These are phyloP conservation scores for Phanerodontia chrysosporium DNA, from an alignment of 768 basidiomycete genomes.

Conservation along the genomic window DNA sequence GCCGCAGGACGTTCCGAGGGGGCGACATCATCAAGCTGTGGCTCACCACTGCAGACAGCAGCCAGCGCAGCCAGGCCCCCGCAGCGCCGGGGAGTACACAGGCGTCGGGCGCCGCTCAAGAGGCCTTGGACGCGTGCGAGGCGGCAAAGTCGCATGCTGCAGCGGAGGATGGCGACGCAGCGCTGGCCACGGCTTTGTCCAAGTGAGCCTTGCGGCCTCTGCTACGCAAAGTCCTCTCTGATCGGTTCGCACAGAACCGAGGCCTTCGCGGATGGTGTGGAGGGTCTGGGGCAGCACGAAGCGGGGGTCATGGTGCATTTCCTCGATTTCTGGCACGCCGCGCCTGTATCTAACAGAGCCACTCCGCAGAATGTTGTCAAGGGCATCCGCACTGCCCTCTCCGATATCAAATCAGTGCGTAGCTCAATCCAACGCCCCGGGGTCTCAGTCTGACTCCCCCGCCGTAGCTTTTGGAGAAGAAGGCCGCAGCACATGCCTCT, in stretches of 20 bases:
- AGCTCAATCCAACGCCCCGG: background rate
- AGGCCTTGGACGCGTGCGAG: constrained; percentile 1
- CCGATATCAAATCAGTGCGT: constrained; percentile 6
- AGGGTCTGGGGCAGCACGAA: background rate
- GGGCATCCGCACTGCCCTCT: background rate
- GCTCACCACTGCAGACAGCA: background rate
- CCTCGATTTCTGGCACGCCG: background rate
- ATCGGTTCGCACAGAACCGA: constrained; percentile 1
- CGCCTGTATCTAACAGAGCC: background rate
- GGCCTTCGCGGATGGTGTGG: background rate
- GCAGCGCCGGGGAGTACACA: background rate
- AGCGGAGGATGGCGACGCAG: background rate
- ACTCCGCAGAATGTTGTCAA: constrained; percentile 5
- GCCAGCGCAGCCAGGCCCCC: background rate
- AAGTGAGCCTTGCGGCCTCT: background rate
- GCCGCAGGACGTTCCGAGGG: constrained; percentile 15
- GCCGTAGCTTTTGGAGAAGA: background rate
- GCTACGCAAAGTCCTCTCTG: background rate
- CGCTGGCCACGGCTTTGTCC: background rate
- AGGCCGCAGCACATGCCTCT: background rate
- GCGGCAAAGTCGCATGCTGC: background rate
- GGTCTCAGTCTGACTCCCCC: background rate
- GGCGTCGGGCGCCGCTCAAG: background rate
- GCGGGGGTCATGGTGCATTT: background rate
- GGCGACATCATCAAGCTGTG: constrained; percentile 19